Evolutionary conservation across 208 protist species (phyloP), one percentile per base, ranked within the genome.

Genomic region (Trypanosoma vivax): DNA sequence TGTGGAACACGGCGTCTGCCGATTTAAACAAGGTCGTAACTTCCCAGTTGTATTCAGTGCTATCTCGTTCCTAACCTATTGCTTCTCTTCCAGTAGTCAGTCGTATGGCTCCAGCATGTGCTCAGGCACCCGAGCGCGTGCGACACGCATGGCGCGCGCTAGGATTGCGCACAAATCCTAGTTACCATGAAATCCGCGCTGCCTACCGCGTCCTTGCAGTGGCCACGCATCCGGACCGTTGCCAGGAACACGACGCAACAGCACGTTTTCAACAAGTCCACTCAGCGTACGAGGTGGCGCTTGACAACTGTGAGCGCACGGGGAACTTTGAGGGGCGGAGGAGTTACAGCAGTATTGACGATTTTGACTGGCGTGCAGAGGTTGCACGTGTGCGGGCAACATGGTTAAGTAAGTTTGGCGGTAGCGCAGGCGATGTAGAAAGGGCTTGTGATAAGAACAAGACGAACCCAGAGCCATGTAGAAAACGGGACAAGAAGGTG

Each of bases 151-250:
- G 59, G 59, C 30, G 25, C 10, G 2, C 45, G 10, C 50, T 65
- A 40, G 59, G 59, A 6, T 21, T 65, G 21, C 21, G 13, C 25
- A 34, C 30, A 13, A 37, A 65, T 14, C 59, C 59, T 2, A 24
- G 24, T 24, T 46, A 43, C 5, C 42, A 43, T 14, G 50, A 58
- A 9, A 50, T 65, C 14, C 49, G 50, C 19, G 50, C 41, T 2
- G 59, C 59, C 13, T 65, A 53, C 34, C 49, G 34, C 41, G 50
- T 7, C 11, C 50, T 50, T 16, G 59, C 59, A 11, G 40, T 65
- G 27, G 23, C 50, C 11, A 65, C 59, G 1, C 59, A 65, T 35
- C 59, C 59, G 7, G 59, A 65, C 34, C 49, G 59, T 27, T 58
- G 29, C 47, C 24, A 38, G 23, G 59, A 57, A 1, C 31, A 31